Conservation (phyloP, 441 rosid genomes). For the Croton laevigatus region DNA sequence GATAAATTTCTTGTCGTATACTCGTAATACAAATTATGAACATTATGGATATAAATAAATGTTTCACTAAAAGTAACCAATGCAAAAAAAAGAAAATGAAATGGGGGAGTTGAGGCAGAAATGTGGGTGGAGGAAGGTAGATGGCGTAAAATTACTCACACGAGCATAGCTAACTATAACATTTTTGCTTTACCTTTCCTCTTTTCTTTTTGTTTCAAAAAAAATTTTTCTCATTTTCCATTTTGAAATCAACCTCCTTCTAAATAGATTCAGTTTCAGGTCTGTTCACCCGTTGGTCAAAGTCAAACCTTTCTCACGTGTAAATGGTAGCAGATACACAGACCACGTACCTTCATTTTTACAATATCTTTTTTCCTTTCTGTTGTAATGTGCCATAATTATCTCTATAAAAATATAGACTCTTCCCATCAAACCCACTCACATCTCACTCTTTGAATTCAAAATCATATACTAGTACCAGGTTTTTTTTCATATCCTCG, state of each 20-base stretch:
- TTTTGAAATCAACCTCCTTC: background rate
- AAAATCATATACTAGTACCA: no score
- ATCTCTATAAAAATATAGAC: background rate
- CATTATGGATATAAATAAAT: no score
- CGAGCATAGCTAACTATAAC: background rate
- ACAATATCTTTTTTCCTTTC: background rate
- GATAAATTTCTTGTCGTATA: no score
- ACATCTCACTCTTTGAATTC: background rate
- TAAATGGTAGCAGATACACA: background rate
- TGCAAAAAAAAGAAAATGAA: no score
- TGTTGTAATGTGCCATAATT: background rate
- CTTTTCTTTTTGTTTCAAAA: no score
- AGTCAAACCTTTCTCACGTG: background rate
- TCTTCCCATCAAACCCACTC: background rate
- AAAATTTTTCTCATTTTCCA: background rate
- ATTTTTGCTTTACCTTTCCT: background rate
- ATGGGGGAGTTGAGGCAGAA: no score
- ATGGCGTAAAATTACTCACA: background rate
- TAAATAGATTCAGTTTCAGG: background rate
- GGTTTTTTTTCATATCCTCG: no score
- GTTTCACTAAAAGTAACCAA: no score
- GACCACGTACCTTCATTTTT: background rate
- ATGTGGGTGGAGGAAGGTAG: background rate
- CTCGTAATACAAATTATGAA: no score
- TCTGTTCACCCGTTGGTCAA: conserved; percentile 5